These are phyloP conservation scores for Diplodia seriata DNA, from an alignment of 2,329 filamentous ascomycete genomes.

Conservation along the genomic window DNA sequence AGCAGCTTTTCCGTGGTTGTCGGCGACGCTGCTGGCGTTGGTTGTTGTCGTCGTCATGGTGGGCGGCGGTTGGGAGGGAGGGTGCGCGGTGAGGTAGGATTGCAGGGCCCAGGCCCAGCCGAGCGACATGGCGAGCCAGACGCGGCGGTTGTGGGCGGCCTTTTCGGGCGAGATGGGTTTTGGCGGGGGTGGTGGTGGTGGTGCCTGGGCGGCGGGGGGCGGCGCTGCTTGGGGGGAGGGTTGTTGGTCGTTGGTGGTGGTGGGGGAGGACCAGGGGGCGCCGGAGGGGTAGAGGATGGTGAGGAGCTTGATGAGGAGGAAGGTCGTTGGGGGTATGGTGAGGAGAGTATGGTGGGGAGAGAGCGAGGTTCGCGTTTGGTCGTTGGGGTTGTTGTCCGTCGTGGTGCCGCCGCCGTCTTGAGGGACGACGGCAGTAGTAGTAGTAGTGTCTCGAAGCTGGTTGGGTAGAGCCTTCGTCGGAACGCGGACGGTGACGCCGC, in stretches of 20 bases:
- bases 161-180: not conserved
- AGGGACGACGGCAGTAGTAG: too few species aligned
- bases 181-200: not conserved
- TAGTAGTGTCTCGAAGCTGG: not conserved
- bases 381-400: not conserved
- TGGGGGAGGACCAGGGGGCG: not conserved
- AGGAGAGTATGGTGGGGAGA: not conserved
- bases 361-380: not conserved
- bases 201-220: not conserved
- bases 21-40: not conserved
- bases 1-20: not conserved
- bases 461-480: not conserved
- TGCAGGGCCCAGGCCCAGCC: constrained; percentile 12
- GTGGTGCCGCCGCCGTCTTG: too few species aligned
- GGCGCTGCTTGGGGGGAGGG: too few species aligned
- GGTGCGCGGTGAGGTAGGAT: not conserved
- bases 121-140: constrained; percentile 17
- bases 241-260: not conserved
- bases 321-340: not conserved
- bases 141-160: not conserved
- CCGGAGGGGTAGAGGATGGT: constrained; percentile 7
- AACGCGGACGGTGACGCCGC: not conserved
- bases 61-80: not conserved
- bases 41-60: not conserved
- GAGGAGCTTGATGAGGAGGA: constrained; percentile 5